Evolutionary conservation across 2,329 filamentous ascomycete species (phyloP), one percentile per base, ranked within the genome.

Genomic region (Xylaria sp.): DNA sequence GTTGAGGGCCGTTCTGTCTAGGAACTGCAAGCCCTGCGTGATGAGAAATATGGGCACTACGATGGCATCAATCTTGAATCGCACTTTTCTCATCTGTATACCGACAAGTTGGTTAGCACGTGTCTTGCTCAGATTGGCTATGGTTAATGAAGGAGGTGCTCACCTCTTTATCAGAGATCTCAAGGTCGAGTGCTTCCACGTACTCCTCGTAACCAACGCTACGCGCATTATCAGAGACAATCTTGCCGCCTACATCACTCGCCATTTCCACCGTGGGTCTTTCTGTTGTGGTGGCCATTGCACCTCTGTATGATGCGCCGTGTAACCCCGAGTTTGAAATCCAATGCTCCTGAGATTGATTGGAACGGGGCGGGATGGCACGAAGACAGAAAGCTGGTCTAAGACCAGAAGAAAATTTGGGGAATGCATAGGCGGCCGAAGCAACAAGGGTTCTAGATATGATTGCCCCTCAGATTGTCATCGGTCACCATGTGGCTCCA

Each of bases 21-120:
- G 69, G 50, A 74, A 75, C 25, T 76, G 73, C 2, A 75, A 62
- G 1, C 71, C 72, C 40, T 76, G 74, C 3, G 72, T 75, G 9
- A 73, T 63, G 28, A 73, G 66, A 43, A 76, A 70, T 17, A 75
- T 68, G 2, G 74, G 74, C 49, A 76, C 67, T 31, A 76, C 52
- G 11, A 70, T 66, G 40, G 71, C 53, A 52, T 76, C 73, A 43
- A 76, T 74, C 64, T 76, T 76, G 31, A 71, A 65, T 52, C 72
- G 58, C 3, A 75, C 60, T 40, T 43, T 60, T 14, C 60, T 51
- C 17, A 33, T 61, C 67, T 69, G 19, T 14, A 19, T 33, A n/a
- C 11, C 25, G 2, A 38, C 21, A 4, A 15, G 2, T 9, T 43
- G 2, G n/a, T 43, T 12, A 50, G n/a, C 19, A 15, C 23, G 6